These are phyloP conservation scores for Trametes gibbosa DNA, from an alignment of 768 basidiomycete species.

Conservation along the genomic window DNA sequence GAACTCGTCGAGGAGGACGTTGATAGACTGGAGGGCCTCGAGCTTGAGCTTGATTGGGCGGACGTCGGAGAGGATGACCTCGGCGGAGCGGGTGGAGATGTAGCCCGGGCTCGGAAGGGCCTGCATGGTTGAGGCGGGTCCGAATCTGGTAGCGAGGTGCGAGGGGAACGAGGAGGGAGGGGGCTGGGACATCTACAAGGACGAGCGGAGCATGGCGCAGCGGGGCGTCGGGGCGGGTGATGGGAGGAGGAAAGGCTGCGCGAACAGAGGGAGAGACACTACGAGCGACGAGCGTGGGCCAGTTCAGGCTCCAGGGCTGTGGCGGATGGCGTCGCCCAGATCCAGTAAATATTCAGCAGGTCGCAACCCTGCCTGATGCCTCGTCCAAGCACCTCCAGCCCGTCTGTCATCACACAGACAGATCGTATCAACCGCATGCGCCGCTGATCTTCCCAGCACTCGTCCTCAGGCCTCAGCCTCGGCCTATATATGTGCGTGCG, in stretches of 20 bases:
- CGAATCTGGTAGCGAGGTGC: neutral
- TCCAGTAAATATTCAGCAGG: too few relatives aligned
- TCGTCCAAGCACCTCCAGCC: too few relatives aligned
- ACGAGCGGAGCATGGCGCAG: neutral
- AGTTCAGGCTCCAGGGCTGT: neutral
- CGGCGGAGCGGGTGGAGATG: slow-evolving; percentile 80
- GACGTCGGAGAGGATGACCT: slow-evolving; percentile 89
- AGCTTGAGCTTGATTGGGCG: slow-evolving; percentile 83
- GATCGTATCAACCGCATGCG: neutral
- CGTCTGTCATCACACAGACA: neutral
- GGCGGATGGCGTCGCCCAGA: too few relatives aligned
- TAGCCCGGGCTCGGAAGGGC: slow-evolving; percentile 58
- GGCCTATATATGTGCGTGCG: neutral
- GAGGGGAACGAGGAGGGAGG: neutral
- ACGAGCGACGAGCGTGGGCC: neutral
- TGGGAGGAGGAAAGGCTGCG: slow-evolving; percentile 4
- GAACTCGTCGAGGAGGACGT: slow-evolving; percentile 82
- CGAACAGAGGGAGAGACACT: neutral
- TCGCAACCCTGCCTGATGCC: too few relatives aligned
- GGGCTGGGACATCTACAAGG: neutral
- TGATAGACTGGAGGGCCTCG: slow-evolving; percentile 77
- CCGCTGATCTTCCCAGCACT: neutral
- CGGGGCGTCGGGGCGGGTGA: neutral
- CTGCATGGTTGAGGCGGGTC: slow-evolving; percentile 4
- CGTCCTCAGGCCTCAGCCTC: neutral